phyloP scores from a whole-genome alignment of 352 stramenopile genomes.

The Globisporangium rhizosaccharum region DNA sequence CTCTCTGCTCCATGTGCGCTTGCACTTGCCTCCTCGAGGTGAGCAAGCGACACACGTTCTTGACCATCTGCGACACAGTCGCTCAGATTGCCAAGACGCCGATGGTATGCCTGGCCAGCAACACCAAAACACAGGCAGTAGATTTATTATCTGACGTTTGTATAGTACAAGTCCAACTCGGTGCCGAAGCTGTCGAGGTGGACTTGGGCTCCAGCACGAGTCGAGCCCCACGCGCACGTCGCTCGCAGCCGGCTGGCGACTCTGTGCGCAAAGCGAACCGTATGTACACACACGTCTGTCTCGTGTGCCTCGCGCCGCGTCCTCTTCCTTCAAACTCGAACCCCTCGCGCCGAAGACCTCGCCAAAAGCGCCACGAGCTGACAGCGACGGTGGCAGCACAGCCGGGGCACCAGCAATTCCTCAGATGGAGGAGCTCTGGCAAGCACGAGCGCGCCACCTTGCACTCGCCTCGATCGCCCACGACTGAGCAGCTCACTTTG shows the following conservation, averaged over 20 bases:
- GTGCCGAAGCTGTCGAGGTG: too few species aligned
- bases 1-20: not conserved
- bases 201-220: too few species aligned
- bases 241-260: not conserved
- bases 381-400: not conserved
- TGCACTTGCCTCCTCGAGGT: not conserved
- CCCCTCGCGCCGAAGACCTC: not conserved
- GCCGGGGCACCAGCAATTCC: not conserved
- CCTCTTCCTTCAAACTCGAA: not conserved
- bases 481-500: not conserved
- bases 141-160: too few species aligned
- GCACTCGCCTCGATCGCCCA: not conserved
- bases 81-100: too few species aligned
- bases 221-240: too few species aligned
- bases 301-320: too few species aligned
- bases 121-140: too few species aligned
- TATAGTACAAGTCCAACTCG: too few species aligned
- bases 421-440: not conserved
- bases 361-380: not conserved
- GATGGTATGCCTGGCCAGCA: too few species aligned
- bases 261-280: not conserved
- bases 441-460: too few species aligned
- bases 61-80: not conserved
- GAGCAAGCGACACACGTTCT: too few species aligned
- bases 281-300: not conserved